Base-by-base conservation (phyloP, 2,329 filamentous ascomycete species). In the Dendrostoma leiphaemia region DNA sequence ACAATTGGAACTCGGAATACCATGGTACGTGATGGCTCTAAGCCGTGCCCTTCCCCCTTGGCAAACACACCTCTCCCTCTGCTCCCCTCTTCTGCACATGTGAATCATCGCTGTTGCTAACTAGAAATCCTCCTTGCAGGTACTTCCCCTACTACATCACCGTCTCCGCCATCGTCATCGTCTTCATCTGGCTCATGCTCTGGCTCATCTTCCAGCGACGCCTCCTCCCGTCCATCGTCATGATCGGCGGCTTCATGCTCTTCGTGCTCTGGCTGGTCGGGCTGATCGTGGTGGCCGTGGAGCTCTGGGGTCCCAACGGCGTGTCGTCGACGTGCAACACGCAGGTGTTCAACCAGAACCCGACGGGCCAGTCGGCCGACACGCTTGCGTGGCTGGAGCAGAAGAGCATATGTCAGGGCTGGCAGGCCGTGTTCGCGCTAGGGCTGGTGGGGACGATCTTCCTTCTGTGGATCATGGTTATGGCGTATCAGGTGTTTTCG, bases 181-280 rank as follows among this genome's bases (percentile, higher is more conserved):
- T 81, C 56, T 92, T 88, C 71, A 84, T 93, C 55, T 65, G 82
- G 54, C 68, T 84, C 2, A 77, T 89, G 6, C 76, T 91, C 40
- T 82, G 74, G 68, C 75, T 88, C 26, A 86, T 87, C 60, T 77
- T 77, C 52, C 75, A 82, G 56, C 78, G 82, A 2, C 80, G 84
- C 8, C 74, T 88, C 2, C 72, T 88, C 0, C 82, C 82, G 0
- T 76, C 78, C 44, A 82, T 84, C 62, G 81, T 84, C 64, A 81
- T 84, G 72, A 78, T 88, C 19, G 83, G 83, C 54, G 79, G 79
- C 43, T 86, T 88, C 63, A 78, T 87, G 60, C 73, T 88, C 53
- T 86, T 88, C 57, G 74, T 88, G 2, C 71, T 88, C n/a, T 88
- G 84, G 83, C 71, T 87, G 34, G 82, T 86, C 32, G 85, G 84